Conservation (phyloP, 768 basidiomycete species). For the Phanerodontia chrysosporium region DNA sequence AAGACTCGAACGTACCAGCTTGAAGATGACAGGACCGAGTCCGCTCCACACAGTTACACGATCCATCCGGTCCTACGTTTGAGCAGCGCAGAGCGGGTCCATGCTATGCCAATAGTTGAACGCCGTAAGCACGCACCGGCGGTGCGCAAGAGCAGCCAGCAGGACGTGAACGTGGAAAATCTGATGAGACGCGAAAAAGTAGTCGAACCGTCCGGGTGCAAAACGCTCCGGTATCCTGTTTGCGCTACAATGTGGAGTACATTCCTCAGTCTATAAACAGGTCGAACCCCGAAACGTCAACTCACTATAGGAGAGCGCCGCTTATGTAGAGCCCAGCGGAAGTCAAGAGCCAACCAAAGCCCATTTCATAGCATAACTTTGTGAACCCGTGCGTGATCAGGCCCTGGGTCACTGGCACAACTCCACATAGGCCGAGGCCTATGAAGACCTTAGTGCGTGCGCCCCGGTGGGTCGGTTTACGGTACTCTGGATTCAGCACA, state of each 20-base stretch:
- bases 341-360: conserved; percentile 63
- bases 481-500: conserved; percentile 75
- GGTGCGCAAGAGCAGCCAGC: conserved; percentile 66
- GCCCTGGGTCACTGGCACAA: conserved; percentile 68
- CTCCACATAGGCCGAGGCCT: conserved; percentile 64
- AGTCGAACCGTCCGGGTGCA: conserved; percentile 75
- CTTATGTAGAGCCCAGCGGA: conserved; percentile 73
- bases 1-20: neutral
- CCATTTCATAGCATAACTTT: conserved; percentile 56
- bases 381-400: conserved; percentile 53
- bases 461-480: conserved; percentile 68
- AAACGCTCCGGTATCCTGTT: conserved; percentile 77
- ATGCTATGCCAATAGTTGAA: conserved; percentile 55
- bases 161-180: conserved; percentile 85
- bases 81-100: conserved; percentile 11
- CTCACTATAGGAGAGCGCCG: conserved; percentile 83
- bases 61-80: neutral
- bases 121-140: conserved; percentile 49
- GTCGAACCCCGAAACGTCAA: conserved; percentile 16
- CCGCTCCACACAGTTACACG: neutral
- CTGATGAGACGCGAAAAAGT: conserved; percentile 79
- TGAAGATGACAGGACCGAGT: neutral
- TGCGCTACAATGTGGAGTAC: conserved; percentile 47
- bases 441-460: conserved; percentile 79
- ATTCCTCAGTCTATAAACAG: conserved; percentile 10